These are phyloP conservation scores for Camelina laxa DNA, from an alignment of 345 rosid species.

Conservation along the genomic window DNA sequence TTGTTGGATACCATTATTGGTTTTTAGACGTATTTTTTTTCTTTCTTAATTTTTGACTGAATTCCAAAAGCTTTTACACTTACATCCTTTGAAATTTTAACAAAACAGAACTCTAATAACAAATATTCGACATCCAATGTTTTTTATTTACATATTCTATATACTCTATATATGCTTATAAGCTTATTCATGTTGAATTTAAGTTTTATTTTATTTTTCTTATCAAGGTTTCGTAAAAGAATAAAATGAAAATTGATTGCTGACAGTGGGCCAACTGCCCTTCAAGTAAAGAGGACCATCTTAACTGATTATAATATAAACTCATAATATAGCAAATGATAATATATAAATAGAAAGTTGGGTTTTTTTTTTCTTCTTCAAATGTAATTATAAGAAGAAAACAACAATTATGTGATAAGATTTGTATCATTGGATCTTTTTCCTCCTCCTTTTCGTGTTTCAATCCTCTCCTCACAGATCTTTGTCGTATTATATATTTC, in stretches of 20 bases:
- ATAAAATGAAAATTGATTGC: neutral
- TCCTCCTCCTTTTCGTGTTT: slow-evolving; percentile 33
- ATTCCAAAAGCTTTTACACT: slow-evolving; percentile 3
- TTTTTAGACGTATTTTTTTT: slow-evolving; percentile 3
- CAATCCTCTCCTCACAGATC: slow-evolving; percentile 39
- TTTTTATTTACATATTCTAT: neutral
- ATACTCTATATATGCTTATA: no score
- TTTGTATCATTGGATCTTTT: slow-evolving; percentile 23
- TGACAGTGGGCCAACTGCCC: slow-evolving; percentile 15
- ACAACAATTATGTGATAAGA: slow-evolving; percentile 37
- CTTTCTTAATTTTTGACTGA: neutral
- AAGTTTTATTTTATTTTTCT: neutral
- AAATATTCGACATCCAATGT: neutral
- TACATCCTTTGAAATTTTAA: neutral
- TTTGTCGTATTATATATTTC: neutral
- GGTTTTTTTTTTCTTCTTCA: no score
- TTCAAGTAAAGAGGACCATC: slow-evolving; percentile 22
- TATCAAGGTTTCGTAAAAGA: neutral
- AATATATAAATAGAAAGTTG: slow-evolving; percentile 24
- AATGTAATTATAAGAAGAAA: slow-evolving; percentile 13
- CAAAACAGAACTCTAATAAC: neutral
- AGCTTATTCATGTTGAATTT: neutral
- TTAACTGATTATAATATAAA: neutral
- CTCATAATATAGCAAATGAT: slow-evolving; percentile 5
- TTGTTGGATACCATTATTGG: slow-evolving; percentile 36